Evolutionary conservation across 2,329 filamentous ascomycete genomes (phyloP).

Genomic region (Monosporascus sp.): DNA sequence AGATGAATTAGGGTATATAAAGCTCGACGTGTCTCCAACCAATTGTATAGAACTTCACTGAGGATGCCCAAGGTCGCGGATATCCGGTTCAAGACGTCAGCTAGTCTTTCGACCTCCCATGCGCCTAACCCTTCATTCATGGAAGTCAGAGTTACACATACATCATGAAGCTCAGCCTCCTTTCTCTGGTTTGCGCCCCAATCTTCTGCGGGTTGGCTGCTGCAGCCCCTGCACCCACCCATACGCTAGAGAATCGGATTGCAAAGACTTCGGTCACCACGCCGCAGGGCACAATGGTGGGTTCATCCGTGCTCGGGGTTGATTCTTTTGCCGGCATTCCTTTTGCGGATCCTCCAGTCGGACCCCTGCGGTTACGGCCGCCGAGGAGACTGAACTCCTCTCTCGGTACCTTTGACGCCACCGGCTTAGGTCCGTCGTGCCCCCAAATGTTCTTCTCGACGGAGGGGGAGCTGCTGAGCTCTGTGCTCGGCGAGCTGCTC

Average conservation of each 20-base stretch:
- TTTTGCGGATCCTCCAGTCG: conserved; percentile 65
- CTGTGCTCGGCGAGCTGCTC: conserved; percentile 43
- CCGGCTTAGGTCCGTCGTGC: conserved; percentile 54
- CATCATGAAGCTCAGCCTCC: conserved; percentile 8
- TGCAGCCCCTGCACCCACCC: conserved; percentile 14
- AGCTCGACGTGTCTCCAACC: no score
- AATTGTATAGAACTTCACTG: no score
- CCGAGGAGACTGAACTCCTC: conserved; percentile 53
- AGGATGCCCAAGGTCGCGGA: no score
- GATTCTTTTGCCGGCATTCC: conserved; percentile 72
- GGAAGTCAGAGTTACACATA: background rate
- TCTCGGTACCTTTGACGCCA: conserved; percentile 58
- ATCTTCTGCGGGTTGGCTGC: conserved; percentile 12
- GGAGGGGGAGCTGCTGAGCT: conserved; percentile 28
- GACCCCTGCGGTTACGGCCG: conserved; percentile 61
- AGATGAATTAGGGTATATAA: no score
- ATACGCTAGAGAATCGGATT: conserved; percentile 15
- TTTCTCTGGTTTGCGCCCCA: conserved; percentile 5
- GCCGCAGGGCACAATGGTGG: conserved; percentile 23
- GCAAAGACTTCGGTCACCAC: conserved; percentile 19
- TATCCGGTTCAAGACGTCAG: background rate
- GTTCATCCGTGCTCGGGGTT: conserved; percentile 31
- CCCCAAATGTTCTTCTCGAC: conserved; percentile 63
- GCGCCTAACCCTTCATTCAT: background rate
- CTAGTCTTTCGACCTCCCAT: conserved; percentile 34